Evolutionary conservation across 2,329 filamentous ascomycete genomes (phyloP).

Genomic region (Talaromyces sp.): DNA sequence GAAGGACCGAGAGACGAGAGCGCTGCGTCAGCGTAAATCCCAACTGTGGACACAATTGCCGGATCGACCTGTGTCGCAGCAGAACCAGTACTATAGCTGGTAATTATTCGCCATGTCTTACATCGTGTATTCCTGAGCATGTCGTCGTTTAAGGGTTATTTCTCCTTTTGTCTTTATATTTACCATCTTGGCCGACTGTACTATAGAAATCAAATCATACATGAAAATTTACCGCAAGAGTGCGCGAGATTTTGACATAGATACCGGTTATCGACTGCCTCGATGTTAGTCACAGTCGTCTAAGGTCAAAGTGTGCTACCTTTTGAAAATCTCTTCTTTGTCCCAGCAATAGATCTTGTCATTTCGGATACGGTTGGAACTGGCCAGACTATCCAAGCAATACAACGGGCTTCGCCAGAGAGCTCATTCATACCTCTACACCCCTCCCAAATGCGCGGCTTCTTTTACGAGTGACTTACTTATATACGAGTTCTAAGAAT

Average conservation of each 20-base stretch:
- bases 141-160: slow-evolving; percentile 1
- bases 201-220: slow-evolving; percentile 13
- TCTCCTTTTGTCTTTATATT: neutral
- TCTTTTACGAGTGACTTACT: neutral
- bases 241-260: neutral
- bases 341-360: neutral
- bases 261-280: neutral
- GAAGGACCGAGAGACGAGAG: slow-evolving; percentile 72
- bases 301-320: neutral
- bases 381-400: neutral
- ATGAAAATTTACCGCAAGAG: neutral
- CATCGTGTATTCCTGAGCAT: neutral
- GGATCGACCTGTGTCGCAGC: slow-evolving; percentile 76
- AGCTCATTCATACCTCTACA: neutral
- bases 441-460: neutral
- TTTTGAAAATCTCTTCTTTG: neutral
- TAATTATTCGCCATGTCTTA: slow-evolving; percentile 43
- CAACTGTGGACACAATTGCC: slow-evolving; percentile 86
- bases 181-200: slow-evolving; percentile 10
- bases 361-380: neutral
- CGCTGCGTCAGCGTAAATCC: slow-evolving; percentile 68
- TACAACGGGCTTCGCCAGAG: neutral
- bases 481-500: neutral
- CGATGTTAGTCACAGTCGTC: neutral
- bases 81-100: slow-evolving; percentile 91